phyloP scores from a whole-genome alignment of 805 yeast species.

The Kodamaea neixiangensis region DNA sequence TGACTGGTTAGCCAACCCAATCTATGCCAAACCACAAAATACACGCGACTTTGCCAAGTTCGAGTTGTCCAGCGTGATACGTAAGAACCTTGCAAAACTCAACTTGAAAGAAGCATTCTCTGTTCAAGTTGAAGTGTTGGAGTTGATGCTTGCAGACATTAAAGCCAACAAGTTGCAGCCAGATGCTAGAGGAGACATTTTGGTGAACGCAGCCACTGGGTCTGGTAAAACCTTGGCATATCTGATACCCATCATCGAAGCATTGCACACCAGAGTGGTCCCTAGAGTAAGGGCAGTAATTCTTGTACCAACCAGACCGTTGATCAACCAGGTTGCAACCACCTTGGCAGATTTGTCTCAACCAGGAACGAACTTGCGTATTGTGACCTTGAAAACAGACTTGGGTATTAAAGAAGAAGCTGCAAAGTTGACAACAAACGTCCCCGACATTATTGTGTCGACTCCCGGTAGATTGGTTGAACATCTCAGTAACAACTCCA shows the following conservation, averaged over 20 bases:
- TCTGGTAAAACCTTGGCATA: slow-evolving; percentile 95
- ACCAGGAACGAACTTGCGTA: slow-evolving; percentile 62
- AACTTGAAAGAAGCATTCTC: slow-evolving; percentile 66
- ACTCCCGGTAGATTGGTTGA: slow-evolving; percentile 88
- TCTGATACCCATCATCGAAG: slow-evolving; percentile 76
- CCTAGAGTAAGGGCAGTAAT: slow-evolving; percentile 76
- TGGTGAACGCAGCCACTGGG: slow-evolving; percentile 94
- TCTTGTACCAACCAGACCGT: slow-evolving; percentile 87
- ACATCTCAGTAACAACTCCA: slow-evolving; percentile 49
- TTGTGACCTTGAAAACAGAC: slow-evolving; percentile 60
- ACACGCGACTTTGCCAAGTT: slow-evolving; percentile 53
- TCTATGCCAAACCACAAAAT: slow-evolving; percentile 50
- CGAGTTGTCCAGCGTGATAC: slow-evolving; percentile 43
- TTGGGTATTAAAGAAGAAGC: slow-evolving; percentile 63
- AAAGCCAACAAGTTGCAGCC: slow-evolving; percentile 44
- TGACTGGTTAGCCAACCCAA: slow-evolving; percentile 71
- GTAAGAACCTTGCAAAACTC: slow-evolving; percentile 47
- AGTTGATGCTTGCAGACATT: slow-evolving; percentile 49
- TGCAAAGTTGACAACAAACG: slow-evolving; percentile 41
- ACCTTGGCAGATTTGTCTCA: slow-evolving; percentile 60
- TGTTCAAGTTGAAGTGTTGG: slow-evolving; percentile 70
- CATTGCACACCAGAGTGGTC: slow-evolving; percentile 60
- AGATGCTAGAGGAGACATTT: slow-evolving; percentile 66
- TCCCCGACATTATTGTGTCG: slow-evolving; percentile 68
- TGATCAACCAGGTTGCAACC: slow-evolving; percentile 76